These are phyloP conservation scores for Septoria linicola DNA, from an alignment of 2,329 filamentous ascomycete genomes.

Conservation along the genomic window DNA sequence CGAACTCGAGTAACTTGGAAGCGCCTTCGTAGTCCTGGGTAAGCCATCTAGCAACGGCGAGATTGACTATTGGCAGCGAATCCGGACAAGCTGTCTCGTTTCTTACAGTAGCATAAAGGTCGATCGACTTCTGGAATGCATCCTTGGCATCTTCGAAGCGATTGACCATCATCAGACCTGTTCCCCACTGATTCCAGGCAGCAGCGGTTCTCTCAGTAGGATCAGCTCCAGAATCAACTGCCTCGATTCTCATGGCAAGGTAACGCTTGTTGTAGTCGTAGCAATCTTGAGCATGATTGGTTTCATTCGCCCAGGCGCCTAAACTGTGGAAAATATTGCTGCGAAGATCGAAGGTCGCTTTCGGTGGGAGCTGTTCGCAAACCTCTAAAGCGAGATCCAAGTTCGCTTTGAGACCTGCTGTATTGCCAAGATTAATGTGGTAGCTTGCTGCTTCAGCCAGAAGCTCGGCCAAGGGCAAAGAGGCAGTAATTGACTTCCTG, in stretches of 20 bases:
- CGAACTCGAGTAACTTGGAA: not conserved
- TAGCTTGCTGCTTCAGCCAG: not conserved
- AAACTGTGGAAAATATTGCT: constrained; percentile 12
- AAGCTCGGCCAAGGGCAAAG: not conserved
- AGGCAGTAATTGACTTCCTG: not conserved
- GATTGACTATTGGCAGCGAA: constrained; percentile 6
- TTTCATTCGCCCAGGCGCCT: constrained; percentile 16
- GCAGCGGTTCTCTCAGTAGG: not conserved
- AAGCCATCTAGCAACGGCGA: constrained; percentile 6
- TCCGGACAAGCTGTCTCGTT: constrained; percentile 3
- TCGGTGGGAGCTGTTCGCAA: not conserved
- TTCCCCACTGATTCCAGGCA: constrained; percentile 12
- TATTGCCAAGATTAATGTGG: constrained; percentile 8
- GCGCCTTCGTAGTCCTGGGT: not conserved
- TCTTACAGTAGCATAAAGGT: not conserved
- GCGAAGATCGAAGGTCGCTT: not conserved
- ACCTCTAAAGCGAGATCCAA: constrained; percentile 5
- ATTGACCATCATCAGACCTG: constrained; percentile 4
- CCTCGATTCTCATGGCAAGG: not conserved
- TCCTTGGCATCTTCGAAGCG: not conserved
- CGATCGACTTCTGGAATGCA: constrained; percentile 7
- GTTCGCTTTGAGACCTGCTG: not conserved
- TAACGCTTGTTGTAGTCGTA: constrained; percentile 5
- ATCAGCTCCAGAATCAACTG: not conserved
- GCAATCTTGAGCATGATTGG: constrained; percentile 10